Base-by-base conservation (phyloP, 345 rosid species). In the Gossypium turneri region DNA sequence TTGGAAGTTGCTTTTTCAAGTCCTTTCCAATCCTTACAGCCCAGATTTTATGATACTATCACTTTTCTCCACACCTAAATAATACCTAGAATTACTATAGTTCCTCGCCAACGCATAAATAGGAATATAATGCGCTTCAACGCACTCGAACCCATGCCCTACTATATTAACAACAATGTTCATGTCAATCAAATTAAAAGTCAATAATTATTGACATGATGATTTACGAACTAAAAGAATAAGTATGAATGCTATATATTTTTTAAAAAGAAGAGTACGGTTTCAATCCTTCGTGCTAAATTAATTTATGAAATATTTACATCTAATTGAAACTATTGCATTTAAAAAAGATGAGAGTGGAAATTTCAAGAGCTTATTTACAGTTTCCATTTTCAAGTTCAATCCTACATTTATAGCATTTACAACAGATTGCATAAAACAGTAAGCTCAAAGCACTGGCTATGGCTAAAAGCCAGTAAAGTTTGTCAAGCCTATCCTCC, bases 401-500 rank as follows among this genome's bases (percentile, higher is more conserved):
- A 66, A 55, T 65, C 41, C 77, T 80, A 66, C 89, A 84, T 70
- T 74, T 85, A 66, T 79, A 89, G 76, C 71, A 67, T 64, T 78
- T 89, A 75, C 99, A 92, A 59, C 90, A 77, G 22, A 88, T 67
- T 17, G 84, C 58, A 75, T 95, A 95, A 45, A 88, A 34, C 2
- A 85, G 17, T 75, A 90, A 83, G 79, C 99, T 91, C 72, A 85
- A 12, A 0, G 86, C 76, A 79, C 96, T 91, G 48, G 84, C 79
- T 4, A 83, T 4, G 4, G 94, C 88, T 59, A 95, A 76, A 67
- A 95, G 81, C 97, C 98, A 92, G 77, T 95, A 92, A 72, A 85
- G 91, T 12, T 82, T 88, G 81, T 95, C 93, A 1, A 95, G 81
- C 19, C 90, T 76, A 22, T 95, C 92, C 80, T 95, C 84, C 34